These are phyloP conservation scores for Penicillium sp. DNA, from an alignment of 2,329 filamentous ascomycete species.

Conservation along the genomic window DNA sequence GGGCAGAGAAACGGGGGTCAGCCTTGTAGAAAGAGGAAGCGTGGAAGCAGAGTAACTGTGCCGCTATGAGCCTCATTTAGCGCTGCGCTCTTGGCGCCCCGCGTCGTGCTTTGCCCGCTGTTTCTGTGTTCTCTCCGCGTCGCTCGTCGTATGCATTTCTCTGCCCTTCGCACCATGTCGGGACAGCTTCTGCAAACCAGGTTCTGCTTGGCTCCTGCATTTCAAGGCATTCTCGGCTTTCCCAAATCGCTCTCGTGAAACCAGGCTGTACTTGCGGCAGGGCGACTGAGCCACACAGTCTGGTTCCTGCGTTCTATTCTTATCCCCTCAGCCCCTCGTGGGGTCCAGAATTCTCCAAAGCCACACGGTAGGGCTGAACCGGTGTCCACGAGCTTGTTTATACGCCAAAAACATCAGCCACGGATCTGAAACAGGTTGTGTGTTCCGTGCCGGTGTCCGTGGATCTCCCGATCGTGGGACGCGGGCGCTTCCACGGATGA, in stretches of 20 bases:
- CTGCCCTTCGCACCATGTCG: no score
- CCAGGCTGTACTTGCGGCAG: constrained; percentile 3
- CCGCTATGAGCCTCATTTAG: constrained; percentile 12
- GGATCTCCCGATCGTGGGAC: no score
- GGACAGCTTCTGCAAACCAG: no score
- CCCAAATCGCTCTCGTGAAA: background rate
- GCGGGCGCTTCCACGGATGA: no score
- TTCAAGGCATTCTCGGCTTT: background rate
- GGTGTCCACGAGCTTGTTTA: constrained; percentile 1
- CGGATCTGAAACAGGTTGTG: background rate
- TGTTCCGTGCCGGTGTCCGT: no score
- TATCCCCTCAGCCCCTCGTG: background rate
- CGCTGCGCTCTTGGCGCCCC: constrained; percentile 2
- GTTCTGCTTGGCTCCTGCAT: no score
- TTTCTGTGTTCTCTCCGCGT: no score
- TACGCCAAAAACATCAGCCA: background rate
- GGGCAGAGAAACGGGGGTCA: constrained; percentile 5
- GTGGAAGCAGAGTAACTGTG: background rate
- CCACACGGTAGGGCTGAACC: constrained; percentile 1
- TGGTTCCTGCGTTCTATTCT: constrained; percentile 1
- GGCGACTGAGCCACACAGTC: constrained; percentile 4
- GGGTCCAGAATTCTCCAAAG: constrained; percentile 1
- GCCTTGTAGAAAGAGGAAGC: constrained; percentile 12
- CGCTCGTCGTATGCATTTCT: no score
- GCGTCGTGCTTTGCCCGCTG: no score